phyloP scores from a whole-genome alignment of 2,329 filamentous ascomycete genomes.

The Colletotrichum noveboracense region DNA sequence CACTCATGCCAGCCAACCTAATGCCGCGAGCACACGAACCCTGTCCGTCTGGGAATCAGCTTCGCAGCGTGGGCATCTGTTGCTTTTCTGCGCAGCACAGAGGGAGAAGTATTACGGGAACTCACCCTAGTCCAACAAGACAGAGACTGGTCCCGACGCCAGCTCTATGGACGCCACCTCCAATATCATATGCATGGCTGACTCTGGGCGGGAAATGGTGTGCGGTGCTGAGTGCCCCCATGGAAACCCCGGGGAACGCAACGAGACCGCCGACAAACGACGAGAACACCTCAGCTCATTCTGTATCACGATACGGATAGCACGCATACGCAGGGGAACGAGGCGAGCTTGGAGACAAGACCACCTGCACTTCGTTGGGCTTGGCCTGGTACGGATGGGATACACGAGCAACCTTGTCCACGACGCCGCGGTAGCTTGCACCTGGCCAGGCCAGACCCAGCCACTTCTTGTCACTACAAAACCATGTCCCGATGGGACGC shows the following conservation, averaged over 20 bases:
- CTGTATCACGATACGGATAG: not conserved
- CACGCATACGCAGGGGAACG: not conserved
- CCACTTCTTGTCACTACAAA: slow-evolving; percentile 1
- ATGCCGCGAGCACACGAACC: not conserved
- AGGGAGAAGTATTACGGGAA: not conserved
- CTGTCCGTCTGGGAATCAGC: not conserved
- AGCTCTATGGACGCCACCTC: slow-evolving; percentile 15
- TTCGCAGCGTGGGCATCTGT: not conserved
- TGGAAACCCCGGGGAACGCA: not conserved
- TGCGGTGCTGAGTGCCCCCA: not conserved
- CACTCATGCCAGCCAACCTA: not conserved
- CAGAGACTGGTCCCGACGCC: not conserved
- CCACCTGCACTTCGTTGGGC: not conserved
- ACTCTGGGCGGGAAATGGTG: slow-evolving; percentile 4
- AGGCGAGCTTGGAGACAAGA: not conserved
- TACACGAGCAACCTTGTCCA: not conserved
- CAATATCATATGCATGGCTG: slow-evolving; percentile 21
- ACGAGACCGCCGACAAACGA: not conserved
- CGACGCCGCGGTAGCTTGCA: not conserved
- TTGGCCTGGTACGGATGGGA: not conserved
- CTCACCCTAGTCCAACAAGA: not conserved
- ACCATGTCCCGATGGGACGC: not conserved
- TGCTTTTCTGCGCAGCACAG: not conserved
- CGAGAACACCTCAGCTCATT: not conserved
- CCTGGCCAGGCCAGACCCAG: not conserved